Base-by-base conservation (phyloP, 371 early-diverging fungal species). In the Rhizopus delemar region DNA sequence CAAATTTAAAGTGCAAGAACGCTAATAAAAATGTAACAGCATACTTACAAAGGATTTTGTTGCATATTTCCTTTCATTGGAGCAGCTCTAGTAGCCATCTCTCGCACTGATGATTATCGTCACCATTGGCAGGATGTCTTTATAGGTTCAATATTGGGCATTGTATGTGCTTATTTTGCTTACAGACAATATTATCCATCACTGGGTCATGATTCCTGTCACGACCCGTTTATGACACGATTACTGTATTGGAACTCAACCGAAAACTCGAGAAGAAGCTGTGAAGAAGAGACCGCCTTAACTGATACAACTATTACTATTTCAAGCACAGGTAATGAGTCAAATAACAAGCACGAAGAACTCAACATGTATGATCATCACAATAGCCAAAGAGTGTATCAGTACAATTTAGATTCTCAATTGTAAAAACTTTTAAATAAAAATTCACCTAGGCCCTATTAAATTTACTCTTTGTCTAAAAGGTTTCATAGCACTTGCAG, bases 71-170 rank as follows among this genome's bases (percentile, higher is more conserved):
- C 93, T 2, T 50, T 86, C 41, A 43, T 89, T 12, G 74, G 76
- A 5, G 93, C 93, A 0, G 46, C 81, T 29, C 60, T 89, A 28
- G 80, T 94, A 28, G 89, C 87, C 4, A 81, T 89, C 7, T 84
- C 93, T 38, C 81, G 94, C 56, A 80, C 82, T 0, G 58, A 70
- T 33, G 93, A 94, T 64, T 91, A 94, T 57, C 80, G 93, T 51
- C 94, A 94, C 66, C 93, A 93, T 65, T 92, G 90, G 90, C 78
- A 86, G 49, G 94, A 94, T 73, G 88, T 93, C 8, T 68, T 84
- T 45, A 73, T 80, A 3, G 94, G 94, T 35, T 29, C n/a, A 33
- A 13, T 29, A 6, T 54, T 83, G 31, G 88, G 91, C 34, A 50
- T 75, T 0, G 49, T 77, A 4, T 75, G 77, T 62, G 87, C 87